These are phyloP conservation scores for Scytalidium sp. DNA, from an alignment of 2,329 filamentous ascomycete genomes.

Conservation along the genomic window DNA sequence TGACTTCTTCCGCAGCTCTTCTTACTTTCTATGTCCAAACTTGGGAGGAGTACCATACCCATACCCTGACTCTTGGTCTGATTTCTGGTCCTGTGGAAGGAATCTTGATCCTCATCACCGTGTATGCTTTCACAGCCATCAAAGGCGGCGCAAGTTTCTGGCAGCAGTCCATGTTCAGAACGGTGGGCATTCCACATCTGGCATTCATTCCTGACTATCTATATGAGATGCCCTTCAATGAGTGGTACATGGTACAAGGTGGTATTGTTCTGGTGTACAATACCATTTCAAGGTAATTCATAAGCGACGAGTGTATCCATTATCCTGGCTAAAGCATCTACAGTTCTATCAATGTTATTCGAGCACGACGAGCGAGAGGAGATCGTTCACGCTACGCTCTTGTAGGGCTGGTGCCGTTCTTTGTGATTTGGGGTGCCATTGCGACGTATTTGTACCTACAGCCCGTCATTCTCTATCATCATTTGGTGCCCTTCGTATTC, in stretches of 20 bases:
- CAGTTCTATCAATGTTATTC: conserved; percentile 79
- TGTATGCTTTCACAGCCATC: conserved; percentile 81
- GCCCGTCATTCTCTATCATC: conserved; percentile 75
- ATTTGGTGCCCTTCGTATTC: conserved; percentile 85
- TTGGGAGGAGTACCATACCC: conserved; percentile 99
- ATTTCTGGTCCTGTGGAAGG: conserved; percentile 95
- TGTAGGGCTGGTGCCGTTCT: conserved; percentile 79
- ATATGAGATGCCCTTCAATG: conserved; percentile 81
- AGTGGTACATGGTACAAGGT: conserved; percentile 92
- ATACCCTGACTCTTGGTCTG: conserved; percentile 87
- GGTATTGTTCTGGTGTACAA: conserved; percentile 79
- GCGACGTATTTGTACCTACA: conserved; percentile 79
- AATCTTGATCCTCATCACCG: conserved; percentile 74
- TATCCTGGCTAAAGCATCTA: conserved; percentile 10
- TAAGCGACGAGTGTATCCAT: conserved; percentile 18
- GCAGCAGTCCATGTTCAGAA: conserved; percentile 83
- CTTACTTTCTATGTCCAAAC: conserved; percentile 99
- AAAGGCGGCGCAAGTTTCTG: conserved; percentile 90
- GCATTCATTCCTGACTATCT: conserved; percentile 64
- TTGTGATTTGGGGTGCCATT: conserved; percentile 73
- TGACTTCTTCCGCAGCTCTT: conserved; percentile 52
- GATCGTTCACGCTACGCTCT: conserved; percentile 73
- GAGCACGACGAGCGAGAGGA: conserved; percentile 70
- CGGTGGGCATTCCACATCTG: conserved; percentile 58
- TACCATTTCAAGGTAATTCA: conserved; percentile 61